phyloP scores from a whole-genome alignment of 257 asterid genomes.

The Ehretia macrophylla region DNA sequence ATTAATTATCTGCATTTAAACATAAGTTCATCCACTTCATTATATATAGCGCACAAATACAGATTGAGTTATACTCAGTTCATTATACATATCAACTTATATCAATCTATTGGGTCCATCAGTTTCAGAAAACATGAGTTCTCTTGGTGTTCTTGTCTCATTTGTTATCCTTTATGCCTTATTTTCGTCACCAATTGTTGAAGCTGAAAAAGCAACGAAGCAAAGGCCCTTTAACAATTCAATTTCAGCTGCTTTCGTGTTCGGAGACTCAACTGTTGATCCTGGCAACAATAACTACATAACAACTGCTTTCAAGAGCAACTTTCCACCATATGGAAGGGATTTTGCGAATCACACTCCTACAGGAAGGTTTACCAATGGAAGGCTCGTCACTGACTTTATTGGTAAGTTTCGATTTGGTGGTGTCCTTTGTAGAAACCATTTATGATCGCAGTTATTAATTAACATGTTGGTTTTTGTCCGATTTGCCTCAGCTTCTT shows the following conservation, averaged over 20 bases:
- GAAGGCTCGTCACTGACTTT: slow-evolving; percentile 58
- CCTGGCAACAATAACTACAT: slow-evolving; percentile 67
- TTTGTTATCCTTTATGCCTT: background rate
- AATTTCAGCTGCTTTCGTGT: slow-evolving; percentile 41
- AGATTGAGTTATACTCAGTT: no score
- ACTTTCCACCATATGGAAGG: slow-evolving; percentile 63
- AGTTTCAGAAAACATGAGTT: background rate
- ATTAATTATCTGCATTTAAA: no score
- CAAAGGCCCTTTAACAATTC: slow-evolving; percentile 15
- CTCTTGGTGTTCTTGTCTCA: background rate
- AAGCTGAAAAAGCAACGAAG: background rate
- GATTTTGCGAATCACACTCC: slow-evolving; percentile 45
- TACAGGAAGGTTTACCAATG: slow-evolving; percentile 72
- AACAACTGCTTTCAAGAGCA: slow-evolving; percentile 27
- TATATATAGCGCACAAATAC: no score
- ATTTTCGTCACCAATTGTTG: background rate
- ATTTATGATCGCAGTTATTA: background rate
- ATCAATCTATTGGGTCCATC: background rate
- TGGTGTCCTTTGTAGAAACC: no score
- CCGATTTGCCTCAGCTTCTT: slow-evolving; percentile 33
- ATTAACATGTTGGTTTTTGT: background rate
- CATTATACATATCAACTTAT: no score
- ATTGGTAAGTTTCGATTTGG: slow-evolving; percentile 24
- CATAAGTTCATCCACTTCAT: no score
- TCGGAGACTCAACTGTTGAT: slow-evolving; percentile 83